Conservation (phyloP, 1,284 basidiomycete genomes). For the Thelephora terrestris region DNA sequence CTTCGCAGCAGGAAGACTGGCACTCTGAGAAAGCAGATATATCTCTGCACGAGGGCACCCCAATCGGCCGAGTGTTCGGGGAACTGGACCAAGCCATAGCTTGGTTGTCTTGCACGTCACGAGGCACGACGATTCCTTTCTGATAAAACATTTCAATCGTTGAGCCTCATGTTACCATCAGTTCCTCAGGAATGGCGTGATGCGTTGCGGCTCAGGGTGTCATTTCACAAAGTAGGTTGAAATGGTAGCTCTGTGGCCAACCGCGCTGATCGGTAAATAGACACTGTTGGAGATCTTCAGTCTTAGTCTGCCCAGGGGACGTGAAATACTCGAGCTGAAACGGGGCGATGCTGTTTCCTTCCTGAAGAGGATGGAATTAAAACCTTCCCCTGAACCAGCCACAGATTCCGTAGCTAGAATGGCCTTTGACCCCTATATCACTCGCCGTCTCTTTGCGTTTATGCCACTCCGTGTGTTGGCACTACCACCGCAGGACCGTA, state of each 20-base stretch:
- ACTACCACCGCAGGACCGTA: constrained; percentile 37
- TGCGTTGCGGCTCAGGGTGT: constrained; percentile 39
- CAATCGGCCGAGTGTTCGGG: constrained; percentile 46
- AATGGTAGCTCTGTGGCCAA: too few species aligned
- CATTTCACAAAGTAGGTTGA: not conserved
- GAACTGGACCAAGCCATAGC: constrained; percentile 50
- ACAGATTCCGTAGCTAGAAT: constrained; percentile 39
- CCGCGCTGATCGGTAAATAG: constrained; percentile 18
- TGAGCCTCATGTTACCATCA: constrained; percentile 7
- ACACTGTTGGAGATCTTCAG: constrained; percentile 43
- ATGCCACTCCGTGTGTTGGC: constrained; percentile 62
- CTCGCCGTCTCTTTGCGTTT: constrained; percentile 58
- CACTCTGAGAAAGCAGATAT: constrained; percentile 81
- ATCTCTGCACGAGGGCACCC: constrained; percentile 61
- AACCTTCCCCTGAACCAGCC: constrained; percentile 27
- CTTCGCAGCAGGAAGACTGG: constrained; percentile 74
- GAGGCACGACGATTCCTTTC: constrained; percentile 23
- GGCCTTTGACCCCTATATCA: constrained; percentile 63
- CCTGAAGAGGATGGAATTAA: constrained; percentile 30
- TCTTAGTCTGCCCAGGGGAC: constrained; percentile 26
- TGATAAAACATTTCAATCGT: not conserved
- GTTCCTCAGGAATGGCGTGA: constrained; percentile 12
- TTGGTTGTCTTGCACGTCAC: constrained; percentile 32
- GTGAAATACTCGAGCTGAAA: constrained; percentile 27
- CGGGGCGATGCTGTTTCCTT: constrained; percentile 31